Percentiles rank a stretch among this genome's conserved stretches.
Conservation (phyloP, 768 basidiomycete genomes). For the Kwoniella sp. region DNA sequence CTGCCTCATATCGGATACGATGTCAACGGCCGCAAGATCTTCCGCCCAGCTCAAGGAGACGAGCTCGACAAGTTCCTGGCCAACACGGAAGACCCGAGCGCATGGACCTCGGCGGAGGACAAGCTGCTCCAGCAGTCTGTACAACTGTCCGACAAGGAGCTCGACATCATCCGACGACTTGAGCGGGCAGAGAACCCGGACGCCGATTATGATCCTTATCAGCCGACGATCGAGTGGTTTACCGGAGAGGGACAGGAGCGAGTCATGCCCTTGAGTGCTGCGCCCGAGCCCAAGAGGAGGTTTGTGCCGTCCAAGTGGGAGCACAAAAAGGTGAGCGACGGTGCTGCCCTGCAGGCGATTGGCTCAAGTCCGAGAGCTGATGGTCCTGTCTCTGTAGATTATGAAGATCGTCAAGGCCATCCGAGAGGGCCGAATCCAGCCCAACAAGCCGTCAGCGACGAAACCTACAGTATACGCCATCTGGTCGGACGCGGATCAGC, state of each 20-base stretch:
- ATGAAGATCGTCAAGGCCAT: slow-evolving; percentile 99
- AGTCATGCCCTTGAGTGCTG: slow-evolving; percentile 83
- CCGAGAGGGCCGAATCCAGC: slow-evolving; percentile 86
- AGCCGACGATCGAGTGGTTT: slow-evolving; percentile 93
- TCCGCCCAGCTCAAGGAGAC: slow-evolving; percentile 90
- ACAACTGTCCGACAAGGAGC: slow-evolving; percentile 78
- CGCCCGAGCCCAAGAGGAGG: slow-evolving; percentile 90
- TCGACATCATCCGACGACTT: slow-evolving; percentile 90
- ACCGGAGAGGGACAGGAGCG: slow-evolving; percentile 93
- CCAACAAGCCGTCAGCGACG: slow-evolving; percentile 75
- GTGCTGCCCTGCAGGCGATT: neutral
- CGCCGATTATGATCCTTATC: slow-evolving; percentile 81
- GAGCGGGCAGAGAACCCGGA: slow-evolving; percentile 90
- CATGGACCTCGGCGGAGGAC: slow-evolving; percentile 94
- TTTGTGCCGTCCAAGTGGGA: slow-evolving; percentile 99
- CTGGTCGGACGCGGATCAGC: slow-evolving; percentile 66
- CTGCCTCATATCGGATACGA: slow-evolving; percentile 98
- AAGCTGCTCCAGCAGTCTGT: slow-evolving; percentile 79
- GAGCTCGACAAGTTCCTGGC: slow-evolving; percentile 94
- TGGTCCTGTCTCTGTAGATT: slow-evolving; percentile 56
- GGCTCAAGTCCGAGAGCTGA: neutral
- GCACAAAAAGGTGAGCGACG: slow-evolving; percentile 92
- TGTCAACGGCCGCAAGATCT: slow-evolving; percentile 86
- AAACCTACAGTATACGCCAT: slow-evolving; percentile 71
- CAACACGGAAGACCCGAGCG: slow-evolving; percentile 82